Evolutionary conservation across 306 rosid genomes (phyloP), one percentile per base, ranked within the genome.

Genomic region (Prunus kanzakura): DNA sequence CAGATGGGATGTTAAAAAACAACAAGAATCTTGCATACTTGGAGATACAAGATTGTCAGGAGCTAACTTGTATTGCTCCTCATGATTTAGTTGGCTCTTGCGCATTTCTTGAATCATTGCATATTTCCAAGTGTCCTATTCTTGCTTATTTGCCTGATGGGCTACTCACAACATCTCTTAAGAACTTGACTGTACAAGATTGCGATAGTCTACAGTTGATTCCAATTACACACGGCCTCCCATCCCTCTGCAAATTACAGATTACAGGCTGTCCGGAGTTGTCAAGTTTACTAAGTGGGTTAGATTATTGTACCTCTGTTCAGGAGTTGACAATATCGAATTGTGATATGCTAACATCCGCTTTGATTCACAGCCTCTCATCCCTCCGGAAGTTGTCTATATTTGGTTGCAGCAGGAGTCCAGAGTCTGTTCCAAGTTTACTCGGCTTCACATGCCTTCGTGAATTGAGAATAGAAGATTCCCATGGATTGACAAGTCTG

Each of bases 121-220:
- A 0, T 2, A 5, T 41, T 43, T 0, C 1, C 0, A 0, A 6
- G 1, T 67, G 71, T 41, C 0, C 2, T 4, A 43, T 11, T 4
- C 52, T 67, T 19, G 22, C 27, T 30, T 35, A 46, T 22, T 22
- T 67, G 14, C 35, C 72, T 0, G n/a, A 67, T 13, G 72, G 72
- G 51, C 4, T 67, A 46, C 35, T 22, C 72, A 67, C 55, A 3
- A 19, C 23, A 19, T n/a, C 20, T 5, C 32, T 68, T 15, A 38
- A 68, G 22, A 0, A 68, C 3, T 7, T 47, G 72, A 3, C 0
- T 0, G 15, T 23, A 13, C 0, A 0, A 0, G 0, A 0, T 0
- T 68, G 72, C 14, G 0, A 6, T 6, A 1, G 13, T 8, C 7
- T 68, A 14, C 14, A 14, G 23, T 69, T 2, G 13, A 8, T 23